phyloP scores from a whole-genome alignment of 306 rosid genomes.

The Rosa chinensis region DNA sequence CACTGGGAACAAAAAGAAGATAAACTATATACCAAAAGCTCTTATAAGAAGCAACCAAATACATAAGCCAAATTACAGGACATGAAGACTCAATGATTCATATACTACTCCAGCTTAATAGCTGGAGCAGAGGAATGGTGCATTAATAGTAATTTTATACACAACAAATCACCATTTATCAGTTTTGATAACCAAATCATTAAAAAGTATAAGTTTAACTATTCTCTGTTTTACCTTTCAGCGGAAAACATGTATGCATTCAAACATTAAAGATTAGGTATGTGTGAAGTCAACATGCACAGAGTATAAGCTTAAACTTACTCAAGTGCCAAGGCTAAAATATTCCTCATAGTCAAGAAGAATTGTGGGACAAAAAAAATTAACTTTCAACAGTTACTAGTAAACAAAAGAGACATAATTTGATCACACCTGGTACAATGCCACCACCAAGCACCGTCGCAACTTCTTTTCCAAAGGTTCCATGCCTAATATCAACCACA shows the following conservation, averaged over 20 bases:
- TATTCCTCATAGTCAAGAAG: conserved; percentile 13
- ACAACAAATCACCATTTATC: neutral
- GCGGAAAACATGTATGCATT: neutral
- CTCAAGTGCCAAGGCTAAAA: neutral
- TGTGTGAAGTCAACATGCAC: neutral
- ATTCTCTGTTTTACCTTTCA: too few relatives aligned
- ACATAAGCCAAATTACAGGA: neutral
- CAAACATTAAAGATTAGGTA: neutral
- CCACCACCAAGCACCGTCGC: conserved; percentile 92
- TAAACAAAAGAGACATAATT: conserved; percentile 4
- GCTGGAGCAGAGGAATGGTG: conserved; percentile 1
- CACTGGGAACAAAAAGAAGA: conserved; percentile 1
- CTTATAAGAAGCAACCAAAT: neutral
- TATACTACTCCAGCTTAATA: neutral
- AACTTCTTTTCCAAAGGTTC: conserved; percentile 72
- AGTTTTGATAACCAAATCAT: neutral
- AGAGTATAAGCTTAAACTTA: neutral
- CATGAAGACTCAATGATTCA: neutral
- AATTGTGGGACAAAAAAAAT: neutral
- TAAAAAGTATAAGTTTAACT: neutral
- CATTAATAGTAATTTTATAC: neutral
- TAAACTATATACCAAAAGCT: conserved; percentile 17
- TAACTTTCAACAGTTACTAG: conserved; percentile 3
- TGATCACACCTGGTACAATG: conserved; percentile 75
- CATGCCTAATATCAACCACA: conserved; percentile 53